These are phyloP conservation scores for Astrephomene gubernaculifera DNA, from an alignment of 139 green algal genomes.

Conservation along the genomic window DNA sequence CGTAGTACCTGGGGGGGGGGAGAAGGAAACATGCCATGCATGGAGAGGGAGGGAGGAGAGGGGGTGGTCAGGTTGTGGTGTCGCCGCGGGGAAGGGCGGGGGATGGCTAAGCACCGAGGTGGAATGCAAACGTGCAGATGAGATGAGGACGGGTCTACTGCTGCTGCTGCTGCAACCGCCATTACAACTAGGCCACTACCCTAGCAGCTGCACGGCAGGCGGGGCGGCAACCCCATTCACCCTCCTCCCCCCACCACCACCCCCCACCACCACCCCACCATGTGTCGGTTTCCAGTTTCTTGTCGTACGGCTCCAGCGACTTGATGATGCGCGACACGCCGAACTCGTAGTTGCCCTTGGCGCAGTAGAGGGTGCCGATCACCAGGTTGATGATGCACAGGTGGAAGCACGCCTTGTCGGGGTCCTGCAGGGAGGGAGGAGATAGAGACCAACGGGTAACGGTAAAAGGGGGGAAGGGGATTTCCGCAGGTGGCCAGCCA, in stretches of 20 bases:
- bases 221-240: too few relatives aligned
- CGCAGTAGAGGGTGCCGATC: conserved; percentile 94
- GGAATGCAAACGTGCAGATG: too few relatives aligned
- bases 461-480: too few relatives aligned
- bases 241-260: background rate
- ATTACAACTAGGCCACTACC: too few relatives aligned
- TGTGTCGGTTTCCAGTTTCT: conserved; percentile 85
- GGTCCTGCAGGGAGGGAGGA: conserved; percentile 42
- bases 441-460: too few relatives aligned
- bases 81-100: background rate
- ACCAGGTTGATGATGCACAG: conserved; percentile 94
- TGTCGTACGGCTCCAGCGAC: conserved; percentile 84
- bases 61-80: background rate
- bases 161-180: too few relatives aligned
- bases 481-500: too few relatives aligned
- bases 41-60: background rate
- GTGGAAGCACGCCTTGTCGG: conserved; percentile 80
- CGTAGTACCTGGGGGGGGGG: conserved; percentile 62
- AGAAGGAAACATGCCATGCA: background rate
- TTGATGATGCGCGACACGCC: conserved; percentile 91
- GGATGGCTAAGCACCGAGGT: background rate
- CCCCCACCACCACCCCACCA: conserved; percentile 54
- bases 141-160: too few relatives aligned
- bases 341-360: conserved; percentile 93
- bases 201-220: too few relatives aligned